A percentile compares a stretch with the other conserved stretches of the same genome.
Conservation (phyloP, 1,284 basidiomycete species). For the Ceratobasidium sp. region DNA sequence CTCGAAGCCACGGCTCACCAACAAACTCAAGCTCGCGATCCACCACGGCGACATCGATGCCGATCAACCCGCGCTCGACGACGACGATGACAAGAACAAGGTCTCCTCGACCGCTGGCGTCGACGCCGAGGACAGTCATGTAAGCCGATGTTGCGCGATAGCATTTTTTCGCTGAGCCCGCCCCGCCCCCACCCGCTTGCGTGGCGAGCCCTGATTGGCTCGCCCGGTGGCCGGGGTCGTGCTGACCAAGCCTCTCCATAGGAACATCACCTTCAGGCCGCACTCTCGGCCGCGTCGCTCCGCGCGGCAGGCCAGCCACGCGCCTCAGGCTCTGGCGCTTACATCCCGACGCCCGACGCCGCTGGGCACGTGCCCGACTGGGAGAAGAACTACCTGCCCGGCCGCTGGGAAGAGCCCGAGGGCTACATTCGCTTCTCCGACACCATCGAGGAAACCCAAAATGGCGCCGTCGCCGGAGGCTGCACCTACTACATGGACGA, state of each 20-base stretch:
- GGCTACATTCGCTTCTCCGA: conserved; percentile 87
- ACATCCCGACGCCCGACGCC: conserved; percentile 92
- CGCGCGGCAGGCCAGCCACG: conserved; percentile 50
- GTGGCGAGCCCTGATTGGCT: conserved; percentile 60
- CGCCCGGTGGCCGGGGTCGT: conserved; percentile 60
- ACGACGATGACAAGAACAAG: conserved; percentile 81
- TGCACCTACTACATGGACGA: conserved; percentile 96
- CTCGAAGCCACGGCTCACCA: conserved; percentile 69
- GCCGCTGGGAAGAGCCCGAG: conserved; percentile 76
- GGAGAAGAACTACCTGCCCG: conserved; percentile 71
- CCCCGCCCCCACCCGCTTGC: conserved; percentile 50
- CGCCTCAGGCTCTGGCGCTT: conserved; percentile 56
- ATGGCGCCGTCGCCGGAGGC: conserved; percentile 65
- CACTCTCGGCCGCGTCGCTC: conserved; percentile 75
- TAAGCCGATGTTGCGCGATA: conserved; percentile 56
- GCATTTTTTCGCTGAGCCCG: conserved; percentile 47
- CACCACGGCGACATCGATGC: conserved; percentile 80
- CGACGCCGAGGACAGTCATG: conserved; percentile 87
- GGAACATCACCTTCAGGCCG: conserved; percentile 94
- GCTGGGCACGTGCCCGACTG: conserved; percentile 81
- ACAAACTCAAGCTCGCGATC: conserved; percentile 88
- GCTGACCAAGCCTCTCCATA: conserved; percentile 67
- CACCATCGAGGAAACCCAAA: conserved; percentile 82
- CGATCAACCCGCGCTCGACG: conserved; percentile 74
- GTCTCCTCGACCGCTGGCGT: conserved; percentile 71